Evolutionary conservation across 768 basidiomycete species (phyloP), one percentile per base, ranked within the genome.

Genomic region (Agaricus blazei): DNA sequence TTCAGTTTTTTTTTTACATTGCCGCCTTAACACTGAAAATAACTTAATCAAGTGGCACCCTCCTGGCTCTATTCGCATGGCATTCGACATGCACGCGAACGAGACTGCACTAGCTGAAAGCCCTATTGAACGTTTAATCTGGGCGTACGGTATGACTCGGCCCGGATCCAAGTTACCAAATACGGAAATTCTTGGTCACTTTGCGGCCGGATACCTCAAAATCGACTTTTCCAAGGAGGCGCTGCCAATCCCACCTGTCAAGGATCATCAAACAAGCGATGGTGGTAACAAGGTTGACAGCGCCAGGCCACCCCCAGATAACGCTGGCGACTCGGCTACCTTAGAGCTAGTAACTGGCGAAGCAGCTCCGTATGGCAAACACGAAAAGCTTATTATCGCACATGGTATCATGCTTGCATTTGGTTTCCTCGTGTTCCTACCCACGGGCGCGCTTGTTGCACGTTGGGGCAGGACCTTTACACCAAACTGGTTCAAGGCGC

Each of bases 351-450:
- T 42, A 34, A 41, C n/a, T 11, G 34, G 7, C n/a, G 12, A 9
- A 11, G 11, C 34, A 8, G 38, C 29, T 31, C 41, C 54, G 8
- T 56, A 56, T 72, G 57, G 48, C 7, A 47, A 48, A 26, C 60
- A 62, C 54, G 73, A 77, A 58, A 75, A 70, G 45, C 64, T 80
- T 36, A 71, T 85, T 7, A 68, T 79, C 44, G 75, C 77, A 6
- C 84, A 88, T 61, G 84, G 75, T 12, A 64, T 78, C 46, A 62
- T 82, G 26, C 72, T 79, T 9, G 72, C 77, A 8, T 59, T 81
- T 34, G 84, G 82, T 0, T 83, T 85, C 65, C 67, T 85, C 54
- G 66, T 85, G 24, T 58, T 85, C 37, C 67, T 86, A 1, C 85
- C 85, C 4, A 52, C 74, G 7, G 80, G 82, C 8, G 72, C 76